These are phyloP conservation scores for Synchytrium microbalum DNA, from an alignment of 371 early-diverging fungal species.

Conservation along the genomic window DNA sequence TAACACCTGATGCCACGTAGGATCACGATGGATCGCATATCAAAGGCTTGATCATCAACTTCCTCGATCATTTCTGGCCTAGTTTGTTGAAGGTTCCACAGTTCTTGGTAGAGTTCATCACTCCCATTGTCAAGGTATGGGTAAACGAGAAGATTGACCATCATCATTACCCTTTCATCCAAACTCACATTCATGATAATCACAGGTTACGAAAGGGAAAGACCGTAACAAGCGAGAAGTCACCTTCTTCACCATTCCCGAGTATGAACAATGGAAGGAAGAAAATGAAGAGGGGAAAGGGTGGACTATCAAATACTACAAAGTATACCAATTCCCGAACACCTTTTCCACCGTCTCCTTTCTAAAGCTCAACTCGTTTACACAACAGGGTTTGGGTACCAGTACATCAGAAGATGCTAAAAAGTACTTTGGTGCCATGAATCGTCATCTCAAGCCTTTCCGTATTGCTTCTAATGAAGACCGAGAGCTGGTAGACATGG, in stretches of 20 bases:
- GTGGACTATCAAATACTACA: constrained; percentile 95
- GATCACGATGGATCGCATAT: constrained; percentile 99
- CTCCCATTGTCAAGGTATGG: constrained; percentile 92
- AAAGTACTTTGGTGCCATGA: constrained; percentile 85
- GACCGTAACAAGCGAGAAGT: constrained; percentile 32
- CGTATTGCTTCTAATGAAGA: constrained; percentile 55
- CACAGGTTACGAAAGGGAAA: constrained; percentile 54
- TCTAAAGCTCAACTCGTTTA: neutral
- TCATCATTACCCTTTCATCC: constrained; percentile 3
- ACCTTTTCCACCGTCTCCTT: neutral
- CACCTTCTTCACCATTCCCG: constrained; percentile 94
- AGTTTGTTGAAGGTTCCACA: constrained; percentile 88
- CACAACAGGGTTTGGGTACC: constrained; percentile 90
- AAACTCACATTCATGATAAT: constrained; percentile 9
- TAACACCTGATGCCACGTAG: constrained; percentile 46
- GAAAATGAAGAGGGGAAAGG: constrained; percentile 53
- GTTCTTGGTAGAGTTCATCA: constrained; percentile 98
- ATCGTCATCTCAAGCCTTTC: constrained; percentile 86
- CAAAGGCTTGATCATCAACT: constrained; percentile 98
- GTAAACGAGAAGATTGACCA: neutral
- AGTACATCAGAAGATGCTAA: constrained; percentile 88
- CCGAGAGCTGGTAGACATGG: constrained; percentile 87
- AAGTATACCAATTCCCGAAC: constrained; percentile 40
- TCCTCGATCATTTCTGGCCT: constrained; percentile 97
- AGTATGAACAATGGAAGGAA: constrained; percentile 90